Conservation (phyloP, 805 yeast genomes). For the Jamesozyma lodderae region DNA sequence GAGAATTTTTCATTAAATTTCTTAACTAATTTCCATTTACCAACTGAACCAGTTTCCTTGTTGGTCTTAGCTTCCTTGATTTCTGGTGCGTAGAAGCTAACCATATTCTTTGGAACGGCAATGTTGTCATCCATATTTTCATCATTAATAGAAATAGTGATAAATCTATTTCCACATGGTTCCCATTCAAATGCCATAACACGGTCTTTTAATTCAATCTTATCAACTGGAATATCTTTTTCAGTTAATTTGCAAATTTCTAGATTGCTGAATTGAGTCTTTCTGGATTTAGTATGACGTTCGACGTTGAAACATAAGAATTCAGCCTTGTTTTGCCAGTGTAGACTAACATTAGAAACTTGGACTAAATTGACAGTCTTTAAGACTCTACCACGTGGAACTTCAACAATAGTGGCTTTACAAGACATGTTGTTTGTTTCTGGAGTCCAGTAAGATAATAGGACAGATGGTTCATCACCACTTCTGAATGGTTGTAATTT, state of each 20-base stretch:
- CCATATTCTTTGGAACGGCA: conserved; percentile 53
- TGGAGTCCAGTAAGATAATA: conserved; percentile 94
- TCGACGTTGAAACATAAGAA: conserved; percentile 89
- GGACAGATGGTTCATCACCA: conserved; percentile 47
- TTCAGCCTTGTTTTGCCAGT: conserved; percentile 87
- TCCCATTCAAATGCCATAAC: conserved; percentile 92
- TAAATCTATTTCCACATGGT: conserved; percentile 82
- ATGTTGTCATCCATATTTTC: conserved; percentile 42
- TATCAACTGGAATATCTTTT: conserved; percentile 89
- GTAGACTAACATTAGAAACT: conserved; percentile 80
- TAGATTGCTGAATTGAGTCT: conserved; percentile 81
- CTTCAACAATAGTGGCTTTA: conserved; percentile 80
- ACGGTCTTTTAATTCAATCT: conserved; percentile 83
- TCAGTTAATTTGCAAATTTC: conserved; percentile 85
- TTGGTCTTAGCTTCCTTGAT: conserved; percentile 41
- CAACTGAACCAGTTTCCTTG: conserved; percentile 33
- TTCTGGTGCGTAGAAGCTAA: conserved; percentile 81
- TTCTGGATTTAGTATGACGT: conserved; percentile 91
- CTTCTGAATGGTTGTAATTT: conserved; percentile 49
- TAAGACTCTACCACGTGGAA: conserved; percentile 71
- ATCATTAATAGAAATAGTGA: conserved; percentile 58
- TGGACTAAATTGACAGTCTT: conserved; percentile 93
- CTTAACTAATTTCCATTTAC: conserved; percentile 54
- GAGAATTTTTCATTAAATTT: conserved; percentile 51
- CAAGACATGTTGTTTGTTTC: conserved; percentile 89